Base-by-base conservation (phyloP, 2,329 filamentous ascomycete genomes). In the Aspergillus piperis region DNA sequence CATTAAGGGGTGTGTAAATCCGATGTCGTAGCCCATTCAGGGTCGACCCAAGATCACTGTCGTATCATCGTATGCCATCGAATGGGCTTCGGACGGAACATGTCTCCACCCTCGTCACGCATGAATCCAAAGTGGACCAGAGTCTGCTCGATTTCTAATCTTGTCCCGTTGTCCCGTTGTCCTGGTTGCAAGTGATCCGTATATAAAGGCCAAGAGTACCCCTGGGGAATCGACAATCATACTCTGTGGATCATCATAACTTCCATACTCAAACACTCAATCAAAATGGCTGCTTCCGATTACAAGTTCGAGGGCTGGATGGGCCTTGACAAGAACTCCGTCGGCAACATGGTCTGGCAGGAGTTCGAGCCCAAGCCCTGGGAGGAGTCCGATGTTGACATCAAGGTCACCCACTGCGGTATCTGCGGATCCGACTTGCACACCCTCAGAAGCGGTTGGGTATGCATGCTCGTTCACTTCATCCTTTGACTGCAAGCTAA, bases 351-450 rank as follows among this genome's bases (percentile, higher is more conserved):
- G 78, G 77, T 75, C 38, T 84, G 82, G 82, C 73, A 80, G 52
- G 70, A 82, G 57, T 88, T 83, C 57, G 81, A 86, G 73, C 86
- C 86, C 38, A 89, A 89, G 79, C 77, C 79, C 11, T 89, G 86
- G 83, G 83, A 86, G 50, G 86, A 89, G 71, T 83, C 80, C 23
- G 86, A 89, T 60, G 73, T 89, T 50, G 86, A 89, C 66, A 87
- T 89, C 63, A 80, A 84, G 69, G 76, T 89, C 64, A 83, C 83
- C 1, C 85, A 88, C 75, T 88, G 85, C 68, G 86, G 87, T 62
- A 82, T 89, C 64, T 90, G 87, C 71, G 86, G 85, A 56, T 83
- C 82, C 0, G 86, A 88, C 63, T 58, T 88, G 47, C 86, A 88
- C 73, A 81, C 75, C 3, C 73, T 88, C n/a, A 78, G 80, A 38